Evolutionary conservation across 441 rosid species (phyloP).

Genomic region (Gossypium schwendimanii): DNA sequence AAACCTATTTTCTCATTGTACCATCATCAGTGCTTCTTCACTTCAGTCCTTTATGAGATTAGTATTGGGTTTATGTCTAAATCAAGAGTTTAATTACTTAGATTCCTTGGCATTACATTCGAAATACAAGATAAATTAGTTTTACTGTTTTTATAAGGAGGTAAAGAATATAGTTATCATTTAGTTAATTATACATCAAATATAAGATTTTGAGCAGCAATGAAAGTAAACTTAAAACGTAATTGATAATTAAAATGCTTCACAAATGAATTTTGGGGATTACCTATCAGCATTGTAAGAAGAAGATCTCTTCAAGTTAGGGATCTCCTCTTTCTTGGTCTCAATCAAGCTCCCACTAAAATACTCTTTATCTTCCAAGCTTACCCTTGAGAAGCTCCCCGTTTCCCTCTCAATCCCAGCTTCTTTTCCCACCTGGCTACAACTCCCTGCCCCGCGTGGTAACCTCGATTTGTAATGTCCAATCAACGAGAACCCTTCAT

Average conservation of each 20-base stretch:
- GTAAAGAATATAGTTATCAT: neutral
- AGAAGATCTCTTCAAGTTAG: conserved; percentile 65
- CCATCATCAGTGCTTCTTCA: neutral
- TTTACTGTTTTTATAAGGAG: neutral
- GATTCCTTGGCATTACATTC: neutral
- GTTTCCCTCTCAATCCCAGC: conserved; percentile 34
- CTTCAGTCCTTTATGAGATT: neutral
- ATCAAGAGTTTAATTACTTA: neutral
- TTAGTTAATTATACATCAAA: neutral
- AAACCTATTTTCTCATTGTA: neutral
- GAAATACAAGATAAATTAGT: neutral
- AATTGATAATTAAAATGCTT: neutral
- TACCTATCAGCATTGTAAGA: conserved; percentile 82
- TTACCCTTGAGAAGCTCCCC: conserved; percentile 35
- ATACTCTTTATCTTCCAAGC: conserved; percentile 78
- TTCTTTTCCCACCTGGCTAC: conserved; percentile 12
- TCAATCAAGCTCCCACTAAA: conserved; percentile 96
- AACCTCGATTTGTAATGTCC: conserved; percentile 40
- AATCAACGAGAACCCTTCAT: conserved; percentile 56
- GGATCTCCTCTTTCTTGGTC: conserved; percentile 50
- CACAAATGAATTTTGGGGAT: neutral
- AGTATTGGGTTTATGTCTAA: neutral
- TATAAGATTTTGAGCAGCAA: neutral
- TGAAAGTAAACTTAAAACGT: neutral
- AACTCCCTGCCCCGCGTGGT: conserved; percentile 40